phyloP scores from a whole-genome alignment of 495 filamentous ascomycete species.

The Daldinia vernicosa region DNA sequence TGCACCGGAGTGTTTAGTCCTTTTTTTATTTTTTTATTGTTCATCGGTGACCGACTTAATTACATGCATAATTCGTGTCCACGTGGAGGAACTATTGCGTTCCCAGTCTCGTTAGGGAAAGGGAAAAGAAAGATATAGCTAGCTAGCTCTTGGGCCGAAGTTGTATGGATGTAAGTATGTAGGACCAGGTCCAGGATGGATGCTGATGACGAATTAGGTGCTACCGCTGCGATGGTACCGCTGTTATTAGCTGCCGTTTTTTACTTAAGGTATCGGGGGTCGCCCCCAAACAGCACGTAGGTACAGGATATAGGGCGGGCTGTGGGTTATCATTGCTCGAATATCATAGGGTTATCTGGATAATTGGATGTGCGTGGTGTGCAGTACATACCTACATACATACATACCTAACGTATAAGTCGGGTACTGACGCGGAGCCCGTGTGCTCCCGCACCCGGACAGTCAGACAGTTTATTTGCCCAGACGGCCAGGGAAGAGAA shows the following conservation, averaged over 20 bases:
- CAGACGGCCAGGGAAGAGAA: background rate
- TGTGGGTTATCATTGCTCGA: background rate
- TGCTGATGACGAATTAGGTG: constrained; percentile 19
- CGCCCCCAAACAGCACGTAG: constrained; percentile 4
- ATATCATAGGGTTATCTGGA: too few species aligned
- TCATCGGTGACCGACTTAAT: constrained; percentile 32
- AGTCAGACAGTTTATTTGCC: constrained; percentile 13
- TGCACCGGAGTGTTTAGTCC: constrained; percentile 35
- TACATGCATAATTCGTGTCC: constrained; percentile 26
- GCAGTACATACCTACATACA: background rate
- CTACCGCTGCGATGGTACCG: constrained; percentile 10
- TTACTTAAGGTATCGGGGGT: background rate
- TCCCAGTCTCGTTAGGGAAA: constrained; percentile 6
- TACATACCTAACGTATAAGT: background rate
- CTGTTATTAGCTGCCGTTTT: background rate
- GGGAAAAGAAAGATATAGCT: background rate
- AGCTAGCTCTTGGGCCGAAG: background rate
- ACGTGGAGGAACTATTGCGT: constrained; percentile 21
- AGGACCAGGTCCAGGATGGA: constrained; percentile 1
- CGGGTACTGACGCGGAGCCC: constrained; percentile 9
- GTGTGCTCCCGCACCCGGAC: constrained; percentile 20
- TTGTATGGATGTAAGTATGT: background rate
- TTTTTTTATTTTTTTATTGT: background rate
- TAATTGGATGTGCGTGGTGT: too few species aligned
- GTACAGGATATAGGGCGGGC: background rate